phyloP scores from a whole-genome alignment of 352 stramenopile genomes.

The Pythium aristosporum region DNA sequence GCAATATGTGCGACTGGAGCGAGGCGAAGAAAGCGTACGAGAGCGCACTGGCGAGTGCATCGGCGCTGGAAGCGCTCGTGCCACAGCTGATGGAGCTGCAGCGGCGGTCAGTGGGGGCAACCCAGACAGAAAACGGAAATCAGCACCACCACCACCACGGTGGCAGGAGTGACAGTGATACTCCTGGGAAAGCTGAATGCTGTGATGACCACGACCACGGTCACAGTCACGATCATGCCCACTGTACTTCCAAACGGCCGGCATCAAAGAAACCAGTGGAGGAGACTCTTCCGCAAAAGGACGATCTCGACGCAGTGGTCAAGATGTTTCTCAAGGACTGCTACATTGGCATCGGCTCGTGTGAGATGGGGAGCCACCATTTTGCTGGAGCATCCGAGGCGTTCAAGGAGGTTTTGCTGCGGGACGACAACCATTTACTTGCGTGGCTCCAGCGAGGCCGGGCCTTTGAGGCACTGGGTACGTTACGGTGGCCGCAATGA shows the following conservation, averaged over 20 bases:
- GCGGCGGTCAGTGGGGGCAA: constrained; percentile 6
- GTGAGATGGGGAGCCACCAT: constrained; percentile 30
- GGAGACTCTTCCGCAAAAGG: constrained; percentile 35
- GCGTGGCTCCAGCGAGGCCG: constrained; percentile 56
- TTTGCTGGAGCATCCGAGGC: constrained; percentile 50
- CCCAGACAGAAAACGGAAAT: background rate
- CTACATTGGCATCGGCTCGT: constrained; percentile 51
- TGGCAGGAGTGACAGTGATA: background rate
- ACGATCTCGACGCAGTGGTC: constrained; percentile 53
- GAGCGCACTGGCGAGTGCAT: constrained; percentile 30
- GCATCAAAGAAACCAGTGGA: background rate
- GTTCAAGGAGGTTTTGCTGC: constrained; percentile 67
- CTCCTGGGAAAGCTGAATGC: background rate
- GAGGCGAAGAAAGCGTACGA: constrained; percentile 34
- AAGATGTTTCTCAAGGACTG: constrained; percentile 73
- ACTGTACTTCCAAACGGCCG: background rate
- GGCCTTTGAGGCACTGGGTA: constrained; percentile 57
- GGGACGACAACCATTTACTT: constrained; percentile 41
- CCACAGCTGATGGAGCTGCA: constrained; percentile 37
- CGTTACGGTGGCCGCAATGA: background rate
- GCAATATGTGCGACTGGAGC: constrained; percentile 1
- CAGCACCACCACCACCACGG: constrained; percentile 7
- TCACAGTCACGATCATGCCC: constrained; percentile 16
- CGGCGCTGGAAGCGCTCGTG: constrained; percentile 40
- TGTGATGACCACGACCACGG: constrained; percentile 10